phyloP scores from a whole-genome alignment of 805 yeast genomes.

The Wickerhamomyces chambardii region DNA sequence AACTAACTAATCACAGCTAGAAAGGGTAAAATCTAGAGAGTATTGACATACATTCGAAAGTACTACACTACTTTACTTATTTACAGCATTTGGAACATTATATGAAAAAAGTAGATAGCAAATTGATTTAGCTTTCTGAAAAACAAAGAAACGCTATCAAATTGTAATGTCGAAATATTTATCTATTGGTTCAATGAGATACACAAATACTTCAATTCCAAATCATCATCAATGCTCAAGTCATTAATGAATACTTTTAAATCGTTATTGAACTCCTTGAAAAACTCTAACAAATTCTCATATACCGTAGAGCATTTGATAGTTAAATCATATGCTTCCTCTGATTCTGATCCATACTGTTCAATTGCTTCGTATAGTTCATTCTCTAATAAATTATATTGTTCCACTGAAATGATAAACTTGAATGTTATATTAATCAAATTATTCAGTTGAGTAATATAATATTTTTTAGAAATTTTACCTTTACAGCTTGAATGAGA shows the following conservation, averaged over 20 bases:
- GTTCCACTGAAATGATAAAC: constrained; percentile 28
- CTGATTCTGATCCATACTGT: constrained; percentile 18
- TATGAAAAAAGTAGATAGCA: no score
- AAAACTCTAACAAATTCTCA: constrained; percentile 30
- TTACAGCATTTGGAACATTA: no score
- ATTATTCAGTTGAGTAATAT: constrained; percentile 30
- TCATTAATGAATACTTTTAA: constrained; percentile 38
- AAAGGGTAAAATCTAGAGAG: no score
- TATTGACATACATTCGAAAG: no score
- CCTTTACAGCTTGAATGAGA: constrained; percentile 20
- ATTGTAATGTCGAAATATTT: no score
- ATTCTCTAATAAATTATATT: constrained; percentile 25
- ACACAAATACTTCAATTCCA: constrained; percentile 40
- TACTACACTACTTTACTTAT: no score
- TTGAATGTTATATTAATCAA: constrained; percentile 27
- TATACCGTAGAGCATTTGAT: constrained; percentile 27
- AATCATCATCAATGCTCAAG: constrained; percentile 40
- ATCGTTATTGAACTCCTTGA: constrained; percentile 32
- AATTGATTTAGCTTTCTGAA: no score
- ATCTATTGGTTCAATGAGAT: constrained; percentile 12
- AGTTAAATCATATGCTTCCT: constrained; percentile 16
- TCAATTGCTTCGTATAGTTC: constrained; percentile 16
- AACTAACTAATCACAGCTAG: no score
- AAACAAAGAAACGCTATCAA: no score
- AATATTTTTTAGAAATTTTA: constrained; percentile 26